phyloP scores from a whole-genome alignment of 768 basidiomycete genomes.

The Hemileccinum impolitum region DNA sequence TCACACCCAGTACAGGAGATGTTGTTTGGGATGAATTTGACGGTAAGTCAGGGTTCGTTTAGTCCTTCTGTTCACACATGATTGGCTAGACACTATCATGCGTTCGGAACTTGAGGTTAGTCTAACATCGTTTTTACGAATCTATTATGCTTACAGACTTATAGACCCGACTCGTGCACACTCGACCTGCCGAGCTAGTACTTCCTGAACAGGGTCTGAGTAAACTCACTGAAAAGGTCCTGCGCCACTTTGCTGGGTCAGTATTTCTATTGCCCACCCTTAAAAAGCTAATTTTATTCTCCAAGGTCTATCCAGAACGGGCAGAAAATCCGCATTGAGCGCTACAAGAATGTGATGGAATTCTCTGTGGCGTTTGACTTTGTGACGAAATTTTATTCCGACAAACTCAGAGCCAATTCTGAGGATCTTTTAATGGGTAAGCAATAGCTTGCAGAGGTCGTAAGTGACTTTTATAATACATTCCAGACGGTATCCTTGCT shows the following conservation, averaged over 20 bases:
- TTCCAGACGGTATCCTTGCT: constrained; percentile 59
- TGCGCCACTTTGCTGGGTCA: constrained; percentile 69
- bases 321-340: constrained; percentile 58
- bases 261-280: constrained; percentile 11
- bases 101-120: constrained; percentile 84
- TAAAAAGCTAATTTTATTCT: constrained; percentile 2
- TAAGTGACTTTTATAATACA: background rate
- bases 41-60: constrained; percentile 40
- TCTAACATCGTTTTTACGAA: background rate
- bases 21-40: constrained; percentile 92
- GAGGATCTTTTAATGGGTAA: constrained; percentile 30
- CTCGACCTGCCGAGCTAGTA: constrained; percentile 78
- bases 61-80: constrained; percentile 3
- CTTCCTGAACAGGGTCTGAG: constrained; percentile 59
- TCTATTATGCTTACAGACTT: background rate
- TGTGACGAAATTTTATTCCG: constrained; percentile 63
- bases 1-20: constrained; percentile 87
- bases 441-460: background rate
- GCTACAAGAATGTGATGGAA: constrained; percentile 49
- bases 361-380: constrained; percentile 70
- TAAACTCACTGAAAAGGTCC: constrained; percentile 68
- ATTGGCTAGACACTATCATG: constrained; percentile 65
- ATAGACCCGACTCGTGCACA: constrained; percentile 85
- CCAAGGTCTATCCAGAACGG: constrained; percentile 37
- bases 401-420: constrained; percentile 43